These are phyloP conservation scores for Lipomyces yamanashiensis DNA, from an alignment of 805 yeast genomes.

Conservation along the genomic window DNA sequence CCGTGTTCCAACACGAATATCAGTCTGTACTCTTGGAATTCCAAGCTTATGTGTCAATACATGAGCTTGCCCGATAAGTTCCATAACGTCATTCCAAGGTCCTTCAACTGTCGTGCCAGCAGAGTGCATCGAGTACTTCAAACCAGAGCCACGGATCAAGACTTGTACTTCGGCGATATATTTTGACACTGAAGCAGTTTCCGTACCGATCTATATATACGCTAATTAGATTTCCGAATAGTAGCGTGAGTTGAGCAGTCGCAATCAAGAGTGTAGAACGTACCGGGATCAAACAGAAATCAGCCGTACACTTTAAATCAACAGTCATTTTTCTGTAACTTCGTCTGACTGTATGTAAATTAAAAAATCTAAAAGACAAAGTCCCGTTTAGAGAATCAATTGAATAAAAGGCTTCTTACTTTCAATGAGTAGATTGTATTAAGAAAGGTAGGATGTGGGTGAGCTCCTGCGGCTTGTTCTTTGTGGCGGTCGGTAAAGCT, in stretches of 20 bases:
- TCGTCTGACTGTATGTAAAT: not conserved
- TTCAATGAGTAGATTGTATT: too few species aligned
- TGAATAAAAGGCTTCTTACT: too few species aligned
- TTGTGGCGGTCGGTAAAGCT: too few species aligned
- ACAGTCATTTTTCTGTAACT: slow-evolving; percentile 4
- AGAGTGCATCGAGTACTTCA: slow-evolving; percentile 76
- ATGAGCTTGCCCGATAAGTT: slow-evolving; percentile 76
- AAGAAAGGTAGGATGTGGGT: too few species aligned
- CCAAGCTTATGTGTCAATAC: slow-evolving; percentile 72
- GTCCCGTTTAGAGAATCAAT: too few species aligned
- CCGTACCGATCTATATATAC: slow-evolving; percentile 67
- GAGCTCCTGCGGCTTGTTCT: too few species aligned
- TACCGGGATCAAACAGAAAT: slow-evolving; percentile 82
- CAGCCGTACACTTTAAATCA: slow-evolving; percentile 65
- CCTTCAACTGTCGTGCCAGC: slow-evolving; percentile 94
- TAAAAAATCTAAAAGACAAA: not conserved
- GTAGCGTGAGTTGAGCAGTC: not conserved
- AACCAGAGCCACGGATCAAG: slow-evolving; percentile 62
- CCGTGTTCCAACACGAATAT: slow-evolving; percentile 81
- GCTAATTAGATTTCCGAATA: not conserved
- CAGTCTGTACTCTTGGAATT: slow-evolving; percentile 79
- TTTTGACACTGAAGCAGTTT: slow-evolving; percentile 75
- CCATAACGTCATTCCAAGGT: slow-evolving; percentile 89
- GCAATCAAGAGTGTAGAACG: slow-evolving; percentile 40
- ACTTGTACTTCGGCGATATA: slow-evolving; percentile 75